Conservation (phyloP, 83 land plant species). For the Larix sibirica region DNA sequence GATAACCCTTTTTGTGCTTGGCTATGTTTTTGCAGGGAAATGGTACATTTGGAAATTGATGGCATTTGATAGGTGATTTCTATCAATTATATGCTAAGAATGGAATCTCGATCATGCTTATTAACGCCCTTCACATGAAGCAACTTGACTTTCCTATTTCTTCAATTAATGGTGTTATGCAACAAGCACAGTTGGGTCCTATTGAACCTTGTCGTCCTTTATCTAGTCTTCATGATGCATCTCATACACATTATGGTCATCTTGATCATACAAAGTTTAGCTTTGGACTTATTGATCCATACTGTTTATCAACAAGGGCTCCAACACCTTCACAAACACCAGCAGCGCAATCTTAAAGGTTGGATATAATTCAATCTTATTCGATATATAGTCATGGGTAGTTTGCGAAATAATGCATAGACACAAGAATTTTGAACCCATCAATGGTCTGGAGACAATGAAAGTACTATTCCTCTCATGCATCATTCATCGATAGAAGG, state of each 20-base stretch:
- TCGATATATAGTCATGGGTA: no score
- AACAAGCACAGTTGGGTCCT: conserved; percentile 76
- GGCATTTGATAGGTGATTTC: conserved; percentile 98
- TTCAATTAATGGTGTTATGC: conserved; percentile 26
- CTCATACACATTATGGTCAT: conserved; percentile 48
- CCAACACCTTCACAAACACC: conserved; percentile 47
- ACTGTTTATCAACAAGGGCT: conserved; percentile 17
- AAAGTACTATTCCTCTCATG: conserved; percentile 79
- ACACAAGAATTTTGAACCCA: no score
- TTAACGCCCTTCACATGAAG: conserved; percentile 94
- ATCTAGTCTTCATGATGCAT: conserved; percentile 35
- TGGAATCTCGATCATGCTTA: conserved; percentile 87
- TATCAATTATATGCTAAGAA: conserved; percentile 94
- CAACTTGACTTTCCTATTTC: conserved; percentile 67
- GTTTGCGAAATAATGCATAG: no score
- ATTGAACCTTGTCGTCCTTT: conserved; percentile 46
- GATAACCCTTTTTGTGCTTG: neutral
- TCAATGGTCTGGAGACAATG: conserved; percentile 66
- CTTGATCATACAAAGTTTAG: conserved; percentile 47
- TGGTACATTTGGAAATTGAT: conserved; percentile 99
- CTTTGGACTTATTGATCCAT: conserved; percentile 25
- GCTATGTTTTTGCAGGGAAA: conserved; percentile 59
- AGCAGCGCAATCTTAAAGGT: conserved; percentile 43
- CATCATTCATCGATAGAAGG: conserved; percentile 73
- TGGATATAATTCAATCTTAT: neutral